Evolutionary conservation across 2,329 filamentous ascomycete species (phyloP), one percentile per base, ranked within the genome.

Genomic region (Aaosphaeria arxii): DNA sequence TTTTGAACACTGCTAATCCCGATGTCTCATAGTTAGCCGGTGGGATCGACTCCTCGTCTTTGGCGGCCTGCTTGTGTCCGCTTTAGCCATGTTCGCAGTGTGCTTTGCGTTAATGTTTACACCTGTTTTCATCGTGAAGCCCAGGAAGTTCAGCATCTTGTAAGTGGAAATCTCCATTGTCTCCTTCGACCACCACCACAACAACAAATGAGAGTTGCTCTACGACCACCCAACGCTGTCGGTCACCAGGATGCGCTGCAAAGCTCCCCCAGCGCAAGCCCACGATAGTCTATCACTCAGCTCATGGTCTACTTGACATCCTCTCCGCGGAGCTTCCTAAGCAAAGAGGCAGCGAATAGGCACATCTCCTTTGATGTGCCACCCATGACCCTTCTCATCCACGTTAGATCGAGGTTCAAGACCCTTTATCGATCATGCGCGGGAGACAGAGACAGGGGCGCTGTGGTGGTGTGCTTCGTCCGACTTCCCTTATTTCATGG

Each of bases 21-120:
- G 60, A 45, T 46, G 49, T 54, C 30, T 50, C 35, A 46, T 74
- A 97, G 94, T 99, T 77, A 96, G 90, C 76, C 84, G 92, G 75
- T 97, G 92, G 94, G 94, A 99, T 75, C 88, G 92, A 49, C 77
- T 97, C 67, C 80, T 99, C 70, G 83, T 97, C 63, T 99, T 99
- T 73, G 86, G 83, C 56, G 90, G 86, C 66, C 95, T 92, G 77
- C 95, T 96, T 73, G 73, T 96, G 61, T 91, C 87, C 52, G 91
- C 94, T 55, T 79, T 90, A 56, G 89, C 88, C 58, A 92, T 95
- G 77, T 97, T 99, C 77, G 84, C 95, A 69, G 84, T 95, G 62
- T 91, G 89, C 78, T 95, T 97, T 76, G 86, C 86, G 60, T 78
- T 97, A 48, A 92, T 95, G 75, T 91, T 91, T 50, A 73, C 70